These are phyloP conservation scores for Phoma sp. DNA, from an alignment of 2,329 filamentous ascomycete species.

Conservation along the genomic window DNA sequence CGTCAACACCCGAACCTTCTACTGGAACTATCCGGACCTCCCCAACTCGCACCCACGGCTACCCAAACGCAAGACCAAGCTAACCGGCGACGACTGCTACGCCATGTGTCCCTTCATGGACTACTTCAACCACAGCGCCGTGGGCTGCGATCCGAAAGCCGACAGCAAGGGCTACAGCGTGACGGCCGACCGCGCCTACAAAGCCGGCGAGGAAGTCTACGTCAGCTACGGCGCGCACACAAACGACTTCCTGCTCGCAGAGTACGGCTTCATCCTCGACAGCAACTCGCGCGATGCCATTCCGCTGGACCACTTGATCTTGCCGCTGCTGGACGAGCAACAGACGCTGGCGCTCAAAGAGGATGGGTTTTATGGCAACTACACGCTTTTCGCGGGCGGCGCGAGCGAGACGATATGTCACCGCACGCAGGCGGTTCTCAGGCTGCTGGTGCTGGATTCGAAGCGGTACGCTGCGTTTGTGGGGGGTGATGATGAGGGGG, in stretches of 20 bases:
- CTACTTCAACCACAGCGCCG: constrained; percentile 67
- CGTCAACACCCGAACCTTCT: constrained; percentile 67
- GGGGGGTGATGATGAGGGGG: constrained; percentile 40
- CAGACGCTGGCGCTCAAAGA: constrained; percentile 50
- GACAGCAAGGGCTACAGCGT: constrained; percentile 62
- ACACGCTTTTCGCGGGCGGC: constrained; percentile 30
- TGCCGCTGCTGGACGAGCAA: constrained; percentile 43
- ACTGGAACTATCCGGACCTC: constrained; percentile 55
- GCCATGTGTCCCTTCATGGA: constrained; percentile 75
- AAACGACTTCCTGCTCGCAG: constrained; percentile 74
- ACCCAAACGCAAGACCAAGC: constrained; percentile 50
- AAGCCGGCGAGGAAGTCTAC: constrained; percentile 67
- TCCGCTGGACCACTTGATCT: constrained; percentile 51
- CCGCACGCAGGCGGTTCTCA: constrained; percentile 54
- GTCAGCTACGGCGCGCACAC: constrained; percentile 74
- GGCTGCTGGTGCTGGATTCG: constrained; percentile 41
- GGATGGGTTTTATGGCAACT: constrained; percentile 50
- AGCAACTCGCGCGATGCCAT: constrained; percentile 50
- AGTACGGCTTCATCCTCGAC: constrained; percentile 62
- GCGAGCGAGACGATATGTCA: constrained; percentile 48
- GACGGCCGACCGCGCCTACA: constrained; percentile 58
- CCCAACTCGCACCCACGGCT: constrained; percentile 50
- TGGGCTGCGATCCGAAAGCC: constrained; percentile 60
- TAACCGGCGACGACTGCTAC: constrained; percentile 64
- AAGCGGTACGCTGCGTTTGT: constrained; percentile 42